A percentile compares a stretch with the other conserved stretches of the same genome.
Conservation (phyloP, 495 filamentous ascomycete genomes). For the Thermochaetoides thermophila region DNA sequence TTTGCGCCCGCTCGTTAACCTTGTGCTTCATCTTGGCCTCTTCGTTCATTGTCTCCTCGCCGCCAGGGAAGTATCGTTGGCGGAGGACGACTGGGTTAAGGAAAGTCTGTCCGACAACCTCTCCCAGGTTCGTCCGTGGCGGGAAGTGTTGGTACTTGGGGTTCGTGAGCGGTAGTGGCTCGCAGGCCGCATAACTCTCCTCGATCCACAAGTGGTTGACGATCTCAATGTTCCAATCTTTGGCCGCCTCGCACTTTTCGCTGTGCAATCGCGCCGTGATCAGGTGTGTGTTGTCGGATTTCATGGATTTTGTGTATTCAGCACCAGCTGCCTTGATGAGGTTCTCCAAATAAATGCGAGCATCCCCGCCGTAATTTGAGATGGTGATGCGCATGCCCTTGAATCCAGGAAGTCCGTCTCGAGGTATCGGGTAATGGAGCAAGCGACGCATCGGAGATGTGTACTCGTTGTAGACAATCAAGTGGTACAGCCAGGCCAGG, state of each 20-base stretch:
- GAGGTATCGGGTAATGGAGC: conserved; percentile 77
- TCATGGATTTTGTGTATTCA: conserved; percentile 83
- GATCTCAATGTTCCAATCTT: conserved; percentile 81
- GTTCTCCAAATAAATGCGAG: conserved; percentile 84
- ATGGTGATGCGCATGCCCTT: conserved; percentile 61
- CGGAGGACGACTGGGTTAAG: conserved; percentile 25
- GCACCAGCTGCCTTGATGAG: conserved; percentile 70
- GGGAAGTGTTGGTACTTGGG: conserved; percentile 72
- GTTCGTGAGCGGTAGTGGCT: conserved; percentile 49
- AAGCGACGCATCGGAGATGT: conserved; percentile 65
- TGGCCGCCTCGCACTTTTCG: conserved; percentile 82
- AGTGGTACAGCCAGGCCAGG: conserved; percentile 80
- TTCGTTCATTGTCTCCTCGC: conserved; percentile 15
- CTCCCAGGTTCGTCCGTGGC: conserved; percentile 73
- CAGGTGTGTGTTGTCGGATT: conserved; percentile 84
- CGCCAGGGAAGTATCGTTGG: conserved; percentile 26
- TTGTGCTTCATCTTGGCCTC: conserved; percentile 28
- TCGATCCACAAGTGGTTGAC: conserved; percentile 96
- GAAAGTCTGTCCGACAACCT: conserved; percentile 76
- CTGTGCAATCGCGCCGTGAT: conserved; percentile 77
- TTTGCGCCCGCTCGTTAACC: conserved; percentile 21
- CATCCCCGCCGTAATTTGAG: conserved; percentile 93
- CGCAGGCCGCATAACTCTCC: conserved; percentile 85
- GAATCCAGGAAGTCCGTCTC: conserved; percentile 64
- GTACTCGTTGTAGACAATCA: conserved; percentile 80